Percentiles rank a stretch among this genome's conserved stretches.
Conservation (phyloP, 176 grass and related monocot species). For the Cenchrus fungigraminus region DNA sequence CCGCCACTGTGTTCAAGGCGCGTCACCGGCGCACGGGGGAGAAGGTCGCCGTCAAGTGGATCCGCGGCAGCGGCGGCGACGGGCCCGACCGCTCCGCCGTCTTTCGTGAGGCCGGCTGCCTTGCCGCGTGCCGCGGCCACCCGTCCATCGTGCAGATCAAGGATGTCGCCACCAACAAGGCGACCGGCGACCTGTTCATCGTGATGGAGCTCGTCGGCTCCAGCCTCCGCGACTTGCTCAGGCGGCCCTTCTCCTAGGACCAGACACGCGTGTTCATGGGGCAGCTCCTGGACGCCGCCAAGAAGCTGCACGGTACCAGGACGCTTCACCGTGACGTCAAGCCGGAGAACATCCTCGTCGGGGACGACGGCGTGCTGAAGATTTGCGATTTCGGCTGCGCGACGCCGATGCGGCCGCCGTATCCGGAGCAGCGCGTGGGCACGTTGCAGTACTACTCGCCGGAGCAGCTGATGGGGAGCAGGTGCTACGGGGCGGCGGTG, state of each 20-base stretch:
- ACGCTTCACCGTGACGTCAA: constrained; percentile 62
- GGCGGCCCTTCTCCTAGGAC: background rate
- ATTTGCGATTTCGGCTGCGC: background rate
- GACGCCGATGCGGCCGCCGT: too few species aligned
- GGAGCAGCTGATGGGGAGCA: too few species aligned
- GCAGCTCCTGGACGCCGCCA: background rate
- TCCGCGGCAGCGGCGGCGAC: background rate
- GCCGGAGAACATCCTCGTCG: constrained; percentile 59
- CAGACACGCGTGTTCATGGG: background rate
- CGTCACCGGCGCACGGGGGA: background rate
- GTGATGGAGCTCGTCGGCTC: background rate
- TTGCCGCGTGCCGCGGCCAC: constrained; percentile 2
- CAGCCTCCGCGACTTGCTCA: background rate
- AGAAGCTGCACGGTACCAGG: background rate
- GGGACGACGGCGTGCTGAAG: constrained; percentile 6
- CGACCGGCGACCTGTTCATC: background rate
- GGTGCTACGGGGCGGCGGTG: too few species aligned
- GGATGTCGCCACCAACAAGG: background rate
- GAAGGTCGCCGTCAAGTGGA: background rate
- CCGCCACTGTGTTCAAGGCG: background rate
- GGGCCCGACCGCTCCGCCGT: background rate
- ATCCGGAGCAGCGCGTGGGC: too few species aligned
- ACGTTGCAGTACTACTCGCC: too few species aligned
- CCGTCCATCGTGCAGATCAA: background rate
- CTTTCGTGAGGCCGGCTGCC: background rate